phyloP scores from a whole-genome alignment of 345 rosid genomes.

The Psidium guajava region DNA sequence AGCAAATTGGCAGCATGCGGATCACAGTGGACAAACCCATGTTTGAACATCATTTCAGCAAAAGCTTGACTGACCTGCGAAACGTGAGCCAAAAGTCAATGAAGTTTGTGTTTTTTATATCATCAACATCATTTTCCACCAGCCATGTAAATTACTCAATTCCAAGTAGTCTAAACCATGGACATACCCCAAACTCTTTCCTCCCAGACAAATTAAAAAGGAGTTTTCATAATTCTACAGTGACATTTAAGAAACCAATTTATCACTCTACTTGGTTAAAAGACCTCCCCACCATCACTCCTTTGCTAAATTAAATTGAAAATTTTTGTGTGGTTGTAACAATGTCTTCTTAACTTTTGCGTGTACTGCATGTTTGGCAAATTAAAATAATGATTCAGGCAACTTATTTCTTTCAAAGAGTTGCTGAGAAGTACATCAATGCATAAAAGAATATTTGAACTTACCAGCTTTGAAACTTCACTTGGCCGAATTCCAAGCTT shows the following conservation, averaged over 20 bases:
- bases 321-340: neutral
- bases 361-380: neutral
- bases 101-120: neutral
- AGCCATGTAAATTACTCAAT: neutral
- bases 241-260: neutral
- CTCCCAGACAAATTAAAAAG: neutral
- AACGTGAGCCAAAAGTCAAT: neutral
- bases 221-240: neutral
- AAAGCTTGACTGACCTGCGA: constrained; percentile 77
- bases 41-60: constrained; percentile 96
- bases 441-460: constrained; percentile 6
- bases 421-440: neutral
- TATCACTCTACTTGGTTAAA: neutral
- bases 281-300: neutral
- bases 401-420: neutral
- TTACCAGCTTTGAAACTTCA: constrained; percentile 80
- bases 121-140: neutral
- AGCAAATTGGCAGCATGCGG: constrained; percentile 98
- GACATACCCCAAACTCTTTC: neutral
- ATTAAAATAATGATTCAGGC: neutral
- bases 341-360: neutral
- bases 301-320: neutral
- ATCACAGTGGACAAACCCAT: constrained; percentile 96
- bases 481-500: constrained; percentile 66
- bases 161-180: neutral